Percentiles rank a stretch among this genome's conserved stretches.
phyloP scores from a whole-genome alignment of 1,139 yeast genomes.

The Hyphopichia khmerensis region DNA sequence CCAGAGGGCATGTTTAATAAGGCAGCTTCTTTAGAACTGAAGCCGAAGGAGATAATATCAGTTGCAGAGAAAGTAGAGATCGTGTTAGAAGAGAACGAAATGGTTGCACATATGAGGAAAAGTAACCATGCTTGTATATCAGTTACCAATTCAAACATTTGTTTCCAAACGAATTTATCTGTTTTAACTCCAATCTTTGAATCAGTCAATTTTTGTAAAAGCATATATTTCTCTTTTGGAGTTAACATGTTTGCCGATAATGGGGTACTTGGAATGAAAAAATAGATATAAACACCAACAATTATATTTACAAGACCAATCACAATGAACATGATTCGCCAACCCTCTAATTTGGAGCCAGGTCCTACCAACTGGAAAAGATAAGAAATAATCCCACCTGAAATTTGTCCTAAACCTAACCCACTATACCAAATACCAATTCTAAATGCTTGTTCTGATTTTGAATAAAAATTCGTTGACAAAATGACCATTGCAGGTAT shows the following conservation, averaged over 20 bases:
- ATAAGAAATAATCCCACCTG: constrained; percentile 13
- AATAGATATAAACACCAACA: constrained; percentile 8
- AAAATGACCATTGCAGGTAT: constrained; percentile 52
- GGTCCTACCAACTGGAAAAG: constrained; percentile 8
- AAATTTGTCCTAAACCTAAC: constrained; percentile 53
- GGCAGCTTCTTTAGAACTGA: constrained; percentile 12
- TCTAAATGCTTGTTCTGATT: constrained; percentile 9
- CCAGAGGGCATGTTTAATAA: constrained; percentile 15
- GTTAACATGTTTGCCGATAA: constrained; percentile 9
- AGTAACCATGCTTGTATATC: constrained; percentile 9
- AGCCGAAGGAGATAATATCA: constrained; percentile 12
- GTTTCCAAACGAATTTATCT: constrained; percentile 7
- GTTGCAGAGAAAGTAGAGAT: constrained; percentile 9
- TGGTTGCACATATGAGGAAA: constrained; percentile 9
- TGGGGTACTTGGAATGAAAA: constrained; percentile 11
- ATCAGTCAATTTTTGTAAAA: constrained; percentile 1
- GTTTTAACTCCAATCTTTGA: constrained; percentile 8
- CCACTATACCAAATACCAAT: constrained; percentile 55
- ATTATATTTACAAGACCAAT: constrained; percentile 10
- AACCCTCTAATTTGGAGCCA: constrained; percentile 7
- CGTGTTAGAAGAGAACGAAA: constrained; percentile 16
- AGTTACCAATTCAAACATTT: constrained; percentile 8
- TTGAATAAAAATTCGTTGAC: constrained; percentile 10
- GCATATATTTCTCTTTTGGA: constrained; percentile 7
- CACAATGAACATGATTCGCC: constrained; percentile 11